Evolutionary conservation across 805 yeast genomes (phyloP).

Genomic region (Ogataea zsoltii): DNA sequence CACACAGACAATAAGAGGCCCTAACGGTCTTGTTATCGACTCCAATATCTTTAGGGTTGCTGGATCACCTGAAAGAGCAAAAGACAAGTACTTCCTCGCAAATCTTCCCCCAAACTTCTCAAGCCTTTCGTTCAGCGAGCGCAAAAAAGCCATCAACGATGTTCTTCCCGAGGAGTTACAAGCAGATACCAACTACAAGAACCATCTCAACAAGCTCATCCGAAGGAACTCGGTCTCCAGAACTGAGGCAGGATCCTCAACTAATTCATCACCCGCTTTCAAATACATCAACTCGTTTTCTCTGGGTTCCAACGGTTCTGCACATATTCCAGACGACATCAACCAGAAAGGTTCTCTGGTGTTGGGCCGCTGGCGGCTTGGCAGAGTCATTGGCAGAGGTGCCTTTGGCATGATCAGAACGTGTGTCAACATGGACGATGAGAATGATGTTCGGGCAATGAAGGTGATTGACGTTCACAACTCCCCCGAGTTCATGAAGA

Average conservation of each 20-base stretch:
- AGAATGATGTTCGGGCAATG: conserved; percentile 28
- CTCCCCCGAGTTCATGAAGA: conserved; percentile 49
- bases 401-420: conserved; percentile 83
- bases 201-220: conserved; percentile 32
- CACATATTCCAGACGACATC: conserved; percentile 16
- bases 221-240: conserved; percentile 27
- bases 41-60: conserved; percentile 27
- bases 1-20: not conserved
- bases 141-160: conserved; percentile 38
- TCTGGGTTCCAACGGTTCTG: conserved; percentile 10
- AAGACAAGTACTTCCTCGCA: conserved; percentile 42
- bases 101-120: conserved; percentile 50
- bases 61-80: conserved; percentile 36
- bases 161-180: conserved; percentile 29
- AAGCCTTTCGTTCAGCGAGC: conserved; percentile 53
- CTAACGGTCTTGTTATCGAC: conserved; percentile 15
- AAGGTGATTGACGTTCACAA: conserved; percentile 33
- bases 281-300: conserved; percentile 25
- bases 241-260: conserved; percentile 8
- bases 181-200: conserved; percentile 31
- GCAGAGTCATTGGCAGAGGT: conserved; percentile 80
- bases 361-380: conserved; percentile 53
- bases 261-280: conserved; percentile 26
- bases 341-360: conserved; percentile 73
- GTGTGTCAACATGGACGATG: conserved; percentile 19